Conservation (phyloP, 306 rosid genomes). For the Astragalus membranaceus region DNA sequence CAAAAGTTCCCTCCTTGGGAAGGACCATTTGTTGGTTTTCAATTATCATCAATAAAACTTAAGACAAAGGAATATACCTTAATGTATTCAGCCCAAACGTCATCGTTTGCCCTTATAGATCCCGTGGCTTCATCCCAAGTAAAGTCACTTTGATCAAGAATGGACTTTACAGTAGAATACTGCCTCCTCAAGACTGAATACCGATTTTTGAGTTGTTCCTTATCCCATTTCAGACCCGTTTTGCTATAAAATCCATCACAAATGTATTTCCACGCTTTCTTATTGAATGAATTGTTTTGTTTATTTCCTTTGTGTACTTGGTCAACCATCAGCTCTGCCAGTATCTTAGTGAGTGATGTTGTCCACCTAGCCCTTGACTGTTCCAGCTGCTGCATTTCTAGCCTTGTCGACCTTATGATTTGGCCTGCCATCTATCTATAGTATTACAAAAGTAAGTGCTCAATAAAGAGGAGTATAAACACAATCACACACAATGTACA, state of each 20-base stretch:
- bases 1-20: constrained; percentile 20
- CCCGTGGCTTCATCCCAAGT: constrained; percentile 62
- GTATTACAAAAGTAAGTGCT: constrained; percentile 1
- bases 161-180: constrained; percentile 42
- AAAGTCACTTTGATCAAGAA: constrained; percentile 51
- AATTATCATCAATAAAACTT: not conserved
- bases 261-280: constrained; percentile 64
- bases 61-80: constrained; percentile 41
- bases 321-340: constrained; percentile 52
- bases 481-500: not conserved
- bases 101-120: constrained; percentile 43
- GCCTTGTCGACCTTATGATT: constrained; percentile 38
- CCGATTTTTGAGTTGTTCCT: constrained; percentile 74
- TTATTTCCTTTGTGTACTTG: constrained; percentile 59
- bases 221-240: constrained; percentile 71
- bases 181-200: constrained; percentile 60
- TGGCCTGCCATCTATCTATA: constrained; percentile 63
- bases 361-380: constrained; percentile 74
- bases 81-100: constrained; percentile 52
- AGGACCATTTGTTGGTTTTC: not conserved
- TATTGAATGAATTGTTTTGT: constrained; percentile 46
- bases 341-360: constrained; percentile 50
- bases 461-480: not conserved
- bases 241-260: constrained; percentile 50
- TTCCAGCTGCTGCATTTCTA: constrained; percentile 43